A percentile compares a stretch with the other conserved stretches of the same genome.
Evolutionary conservation across 768 basidiomycete species (phyloP).

Genomic region (Udeniomyces megalosporus): DNA sequence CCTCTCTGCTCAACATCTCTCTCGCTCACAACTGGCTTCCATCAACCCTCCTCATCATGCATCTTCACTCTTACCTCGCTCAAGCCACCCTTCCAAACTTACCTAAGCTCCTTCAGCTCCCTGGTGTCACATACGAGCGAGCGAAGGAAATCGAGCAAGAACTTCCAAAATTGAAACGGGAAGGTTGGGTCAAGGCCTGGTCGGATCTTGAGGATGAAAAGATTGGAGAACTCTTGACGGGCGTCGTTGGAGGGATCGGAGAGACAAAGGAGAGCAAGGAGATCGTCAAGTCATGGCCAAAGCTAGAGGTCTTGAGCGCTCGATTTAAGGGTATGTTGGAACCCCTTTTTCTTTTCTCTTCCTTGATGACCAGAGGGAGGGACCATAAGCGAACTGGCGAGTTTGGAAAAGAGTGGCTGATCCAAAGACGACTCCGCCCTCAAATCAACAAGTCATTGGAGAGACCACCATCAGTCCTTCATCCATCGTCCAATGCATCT

Average conservation of each 20-base stretch:
- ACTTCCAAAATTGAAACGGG: constrained; percentile 16
- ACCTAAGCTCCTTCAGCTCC: constrained; percentile 53
- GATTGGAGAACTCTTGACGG: not conserved
- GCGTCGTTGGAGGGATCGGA: constrained; percentile 24
- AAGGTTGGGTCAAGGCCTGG: constrained; percentile 32
- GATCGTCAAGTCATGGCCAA: constrained; percentile 52
- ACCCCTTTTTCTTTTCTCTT: not conserved
- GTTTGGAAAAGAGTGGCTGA: too few species aligned
- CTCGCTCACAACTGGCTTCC: constrained; percentile 77
- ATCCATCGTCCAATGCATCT: constrained; percentile 67
- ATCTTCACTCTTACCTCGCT: constrained; percentile 60
- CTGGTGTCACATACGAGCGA: constrained; percentile 41
- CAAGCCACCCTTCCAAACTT: constrained; percentile 48
- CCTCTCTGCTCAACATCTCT: constrained; percentile 63
- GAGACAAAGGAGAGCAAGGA: constrained; percentile 35
- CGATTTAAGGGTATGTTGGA: constrained; percentile 57
- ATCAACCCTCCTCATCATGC: constrained; percentile 61
- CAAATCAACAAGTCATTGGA: constrained; percentile 50
- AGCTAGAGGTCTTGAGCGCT: constrained; percentile 61
- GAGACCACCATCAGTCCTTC: constrained; percentile 76
- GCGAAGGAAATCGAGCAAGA: constrained; percentile 23
- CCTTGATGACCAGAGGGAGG: too few species aligned
- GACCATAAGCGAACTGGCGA: too few species aligned
- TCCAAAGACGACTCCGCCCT: not conserved
- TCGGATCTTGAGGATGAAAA: not conserved